Evolutionary conservation across 2,329 filamentous ascomycete genomes (phyloP), one percentile per base, ranked within the genome.

Genomic region (Mycosphaerella sp.): DNA sequence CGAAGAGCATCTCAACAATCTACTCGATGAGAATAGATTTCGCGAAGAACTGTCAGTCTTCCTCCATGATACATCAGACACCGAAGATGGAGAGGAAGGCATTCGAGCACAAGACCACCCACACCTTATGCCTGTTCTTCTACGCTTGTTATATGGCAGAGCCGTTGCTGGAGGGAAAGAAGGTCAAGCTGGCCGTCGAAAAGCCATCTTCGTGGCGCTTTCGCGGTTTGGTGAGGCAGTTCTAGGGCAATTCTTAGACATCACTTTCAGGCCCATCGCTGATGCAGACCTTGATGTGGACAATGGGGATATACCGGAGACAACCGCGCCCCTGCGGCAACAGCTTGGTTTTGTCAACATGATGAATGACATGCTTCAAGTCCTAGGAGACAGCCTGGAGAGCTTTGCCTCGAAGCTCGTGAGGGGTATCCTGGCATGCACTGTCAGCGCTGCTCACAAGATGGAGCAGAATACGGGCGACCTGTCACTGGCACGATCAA

Each of bases 41-140:
- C 88, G 89, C 64, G 93, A 97, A 63, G 91, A 97, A 66, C 78
- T 98, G n/a, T 85, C 89, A 0, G 82, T 93, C 4, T 86, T 98
- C 58, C 79, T 98, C 47, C 64, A 64, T 44, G 49, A 55, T 13
- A 32, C 49, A 12, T 32, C 44, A 40, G 56, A 56, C 12, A 54
- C 51, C 16, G 49, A 55, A 8, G 80, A 85, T 13, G 84, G 87
- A 14, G 73, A 81, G 35, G 74, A 79, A 54, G 82, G 82, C 51
- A 71, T 84, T 49, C 85, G 96, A 58, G 82, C 84, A 59, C 73
- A 82, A 6, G 89, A 98, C 64, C 81, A 86, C 7, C 64, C 73
- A 3, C 79, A 82, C 41, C 70, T 96, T 32, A 87, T 97, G 77
- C 91, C 93, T 1, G 81, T 98, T 4, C 75, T 98, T 21, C 78